Conservation (phyloP, 768 basidiomycete genomes). For the Russula griseocarnosa region DNA sequence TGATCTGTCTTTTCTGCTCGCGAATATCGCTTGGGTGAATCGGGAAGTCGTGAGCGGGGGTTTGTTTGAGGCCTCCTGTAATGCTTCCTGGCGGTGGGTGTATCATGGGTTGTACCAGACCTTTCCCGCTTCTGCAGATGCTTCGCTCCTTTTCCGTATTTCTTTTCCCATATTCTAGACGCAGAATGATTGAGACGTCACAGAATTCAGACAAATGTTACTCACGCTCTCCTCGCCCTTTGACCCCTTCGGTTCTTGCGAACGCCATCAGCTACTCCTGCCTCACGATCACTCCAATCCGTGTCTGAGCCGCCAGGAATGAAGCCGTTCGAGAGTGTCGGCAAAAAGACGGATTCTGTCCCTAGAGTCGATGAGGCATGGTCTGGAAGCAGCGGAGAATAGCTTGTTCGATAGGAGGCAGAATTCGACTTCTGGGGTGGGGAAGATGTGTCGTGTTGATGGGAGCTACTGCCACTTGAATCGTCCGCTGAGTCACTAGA, state of each 20-base stretch:
- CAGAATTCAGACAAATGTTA: constrained; percentile 28
- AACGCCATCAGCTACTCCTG: constrained; percentile 45
- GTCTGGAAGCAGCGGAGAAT: not conserved
- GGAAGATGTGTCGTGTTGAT: not conserved
- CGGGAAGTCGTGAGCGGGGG: constrained; percentile 1
- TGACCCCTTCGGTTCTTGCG: constrained; percentile 87
- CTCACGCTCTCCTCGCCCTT: constrained; percentile 90
- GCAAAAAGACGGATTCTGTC: constrained; percentile 67
- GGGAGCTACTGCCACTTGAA: not conserved
- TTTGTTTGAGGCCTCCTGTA: not conserved
- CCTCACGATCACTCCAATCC: constrained; percentile 68
- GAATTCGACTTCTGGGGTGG: not conserved
- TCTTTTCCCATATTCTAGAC: constrained; percentile 94
- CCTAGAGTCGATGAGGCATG: constrained; percentile 24
- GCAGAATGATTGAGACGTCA: not conserved
- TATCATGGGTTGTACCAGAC: constrained; percentile 1
- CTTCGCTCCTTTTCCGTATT: constrained; percentile 86
- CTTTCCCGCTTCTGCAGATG: constrained; percentile 66
- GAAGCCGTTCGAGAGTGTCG: constrained; percentile 84
- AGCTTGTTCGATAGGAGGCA: constrained; percentile 3
- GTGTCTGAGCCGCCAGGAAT: constrained; percentile 72
- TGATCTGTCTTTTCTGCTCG: not conserved
- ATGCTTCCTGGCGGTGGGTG: not conserved
- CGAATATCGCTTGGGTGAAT: not conserved
- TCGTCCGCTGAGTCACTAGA: constrained; percentile 43